Evolutionary conservation across 2,329 filamentous ascomycete genomes (phyloP), one percentile per base, ranked within the genome.

Genomic region (Cladophialophora psammophila): DNA sequence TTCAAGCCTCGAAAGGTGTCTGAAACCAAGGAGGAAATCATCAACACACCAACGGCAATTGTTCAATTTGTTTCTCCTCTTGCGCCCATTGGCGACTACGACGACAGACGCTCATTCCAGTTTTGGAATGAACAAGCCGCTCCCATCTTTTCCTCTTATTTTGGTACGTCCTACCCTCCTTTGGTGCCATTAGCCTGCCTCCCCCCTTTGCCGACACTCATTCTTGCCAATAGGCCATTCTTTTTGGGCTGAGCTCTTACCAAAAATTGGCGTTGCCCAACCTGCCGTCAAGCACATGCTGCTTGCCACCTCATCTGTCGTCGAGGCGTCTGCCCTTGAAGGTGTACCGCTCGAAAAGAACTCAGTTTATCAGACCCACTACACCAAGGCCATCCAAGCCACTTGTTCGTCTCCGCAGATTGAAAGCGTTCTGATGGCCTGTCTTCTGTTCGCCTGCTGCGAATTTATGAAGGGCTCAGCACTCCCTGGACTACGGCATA

Each of bases 381-480:
- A 70, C 26, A 69, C 66, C 26, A 64, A 66, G 36, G 68, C 68
- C 20, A 61, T 70, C 20, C 63, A 68, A 53, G 63, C 56, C 13
- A 68, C 66, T n/a, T 58, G 62, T 26, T 50, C 60, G 13, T 64
- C 63, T 62, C 68, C 68, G n/a, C 66, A 63, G 38, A 59, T 64
- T 10, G 68, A 70, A 42, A 64, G 40, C 32, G 66, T 70, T 13
- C 50, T 70, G 36, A 53, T 66, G 58, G 68, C 68, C 10, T 70
- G 68, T 48, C 54, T 70, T 32, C 48, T 70, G 12, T 70, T 70
- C 54, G 64, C 67, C 57, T 69, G 67, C 32, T 69, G 67, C 50
- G 67, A 69, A 13, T 66, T 69, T 57, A 64, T 67, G 61, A 60
- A 64, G 26, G 67, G 67, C 18, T 60, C 64, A 42, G 35, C 62